phyloP scores from a whole-genome alignment of 257 asterid genomes.

The Solanum lycopersicoides region DNA sequence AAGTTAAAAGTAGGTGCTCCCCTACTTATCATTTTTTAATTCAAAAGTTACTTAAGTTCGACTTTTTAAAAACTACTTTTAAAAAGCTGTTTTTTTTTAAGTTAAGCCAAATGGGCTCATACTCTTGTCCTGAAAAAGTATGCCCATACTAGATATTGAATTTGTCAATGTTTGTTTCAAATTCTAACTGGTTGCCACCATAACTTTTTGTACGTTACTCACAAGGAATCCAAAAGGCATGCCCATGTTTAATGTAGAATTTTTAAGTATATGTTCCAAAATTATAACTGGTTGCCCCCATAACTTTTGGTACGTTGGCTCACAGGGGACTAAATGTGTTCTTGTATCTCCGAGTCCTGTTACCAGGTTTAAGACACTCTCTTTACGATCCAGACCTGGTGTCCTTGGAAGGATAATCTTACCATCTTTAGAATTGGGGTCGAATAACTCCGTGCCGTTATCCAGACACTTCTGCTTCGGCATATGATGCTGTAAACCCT shows the following conservation, averaged over 20 bases:
- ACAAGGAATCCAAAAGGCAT: slow-evolving; percentile 25
- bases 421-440: slow-evolving; percentile 21
- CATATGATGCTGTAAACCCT: slow-evolving; percentile 30
- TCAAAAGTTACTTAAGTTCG: background rate
- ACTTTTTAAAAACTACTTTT: background rate
- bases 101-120: background rate
- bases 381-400: slow-evolving; percentile 24
- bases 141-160: background rate
- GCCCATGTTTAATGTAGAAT: background rate
- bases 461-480: slow-evolving; percentile 37
- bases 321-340: slow-evolving; percentile 60
- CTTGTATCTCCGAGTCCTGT: slow-evolving; percentile 44
- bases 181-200: slow-evolving; percentile 3
- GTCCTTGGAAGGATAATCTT: slow-evolving; percentile 19
- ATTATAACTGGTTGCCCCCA: slow-evolving; percentile 7
- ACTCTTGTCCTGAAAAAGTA: background rate
- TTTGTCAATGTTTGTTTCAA: background rate
- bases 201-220: slow-evolving; percentile 22
- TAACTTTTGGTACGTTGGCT: slow-evolving; percentile 27
- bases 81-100: too few relatives aligned
- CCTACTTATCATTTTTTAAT: background rate
- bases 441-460: slow-evolving; percentile 23
- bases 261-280: background rate
- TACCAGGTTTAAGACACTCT: slow-evolving; percentile 35
- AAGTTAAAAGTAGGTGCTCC: background rate